Conservation (phyloP, 305 asterid genomes). For the Fraxinus ornus region DNA sequence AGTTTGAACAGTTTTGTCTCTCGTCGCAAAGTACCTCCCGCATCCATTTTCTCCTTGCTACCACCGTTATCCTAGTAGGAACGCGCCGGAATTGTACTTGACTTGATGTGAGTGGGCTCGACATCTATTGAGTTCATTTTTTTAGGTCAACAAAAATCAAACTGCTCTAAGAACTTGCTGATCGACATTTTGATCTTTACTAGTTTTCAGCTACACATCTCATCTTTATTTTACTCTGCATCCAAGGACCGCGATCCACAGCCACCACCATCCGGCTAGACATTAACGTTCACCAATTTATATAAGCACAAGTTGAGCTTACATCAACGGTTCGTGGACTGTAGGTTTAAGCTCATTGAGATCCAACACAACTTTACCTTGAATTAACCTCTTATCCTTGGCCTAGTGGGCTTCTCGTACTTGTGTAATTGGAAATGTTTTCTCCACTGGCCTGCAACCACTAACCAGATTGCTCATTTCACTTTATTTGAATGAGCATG, state of each 20-base stretch:
- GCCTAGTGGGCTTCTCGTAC: slow-evolving; percentile 82
- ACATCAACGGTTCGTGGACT: background rate
- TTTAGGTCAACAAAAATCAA: background rate
- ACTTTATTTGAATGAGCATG: slow-evolving; percentile 68
- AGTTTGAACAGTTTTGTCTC: no score
- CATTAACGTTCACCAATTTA: background rate
- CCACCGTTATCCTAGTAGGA: no score
- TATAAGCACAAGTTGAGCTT: background rate
- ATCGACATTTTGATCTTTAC: background rate
- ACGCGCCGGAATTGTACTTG: no score
- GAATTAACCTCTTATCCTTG: slow-evolving; percentile 62
- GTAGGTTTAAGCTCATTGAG: slow-evolving; percentile 38
- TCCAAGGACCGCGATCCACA: background rate
- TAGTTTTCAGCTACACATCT: background rate
- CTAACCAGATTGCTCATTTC: slow-evolving; percentile 62
- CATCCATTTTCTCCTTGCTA: no score
- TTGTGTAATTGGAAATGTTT: slow-evolving; percentile 59
- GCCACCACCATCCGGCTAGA: background rate
- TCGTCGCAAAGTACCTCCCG: no score
- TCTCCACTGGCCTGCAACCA: slow-evolving; percentile 79
- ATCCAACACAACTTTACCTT: slow-evolving; percentile 86
- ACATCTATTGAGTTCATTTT: no score
- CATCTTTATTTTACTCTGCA: background rate
- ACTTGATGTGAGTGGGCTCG: no score
- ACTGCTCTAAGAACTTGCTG: slow-evolving; percentile 11